Conservation (phyloP, 2,329 filamentous ascomycete species). For the Ustulina deusta region DNA sequence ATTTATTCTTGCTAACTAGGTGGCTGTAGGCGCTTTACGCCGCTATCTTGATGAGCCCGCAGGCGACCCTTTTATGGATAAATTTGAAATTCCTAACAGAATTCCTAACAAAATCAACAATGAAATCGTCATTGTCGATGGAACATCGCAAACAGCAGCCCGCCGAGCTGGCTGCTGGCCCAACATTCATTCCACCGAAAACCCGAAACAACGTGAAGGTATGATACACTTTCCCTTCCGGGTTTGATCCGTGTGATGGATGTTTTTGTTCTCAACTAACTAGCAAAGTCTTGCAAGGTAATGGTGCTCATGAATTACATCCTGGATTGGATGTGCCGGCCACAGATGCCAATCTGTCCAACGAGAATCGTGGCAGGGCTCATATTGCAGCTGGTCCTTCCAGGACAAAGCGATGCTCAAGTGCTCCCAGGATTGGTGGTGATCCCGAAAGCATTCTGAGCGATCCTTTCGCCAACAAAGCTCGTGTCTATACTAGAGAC, state of each 20-base stretch:
- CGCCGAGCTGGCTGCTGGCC: constrained; percentile 8
- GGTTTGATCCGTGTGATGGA: neutral
- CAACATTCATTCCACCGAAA: neutral
- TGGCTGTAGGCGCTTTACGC: constrained; percentile 1
- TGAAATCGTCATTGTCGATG: constrained; percentile 43
- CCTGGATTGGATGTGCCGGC: neutral
- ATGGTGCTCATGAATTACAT: neutral
- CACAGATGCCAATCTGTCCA: neutral
- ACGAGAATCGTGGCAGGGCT: neutral
- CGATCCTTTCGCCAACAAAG: neutral
- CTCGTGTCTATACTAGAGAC: constrained; percentile 27
- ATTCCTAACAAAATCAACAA: constrained; percentile 35
- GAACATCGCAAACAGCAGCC: constrained; percentile 38
- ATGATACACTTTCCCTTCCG: neutral
- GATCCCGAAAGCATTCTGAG: neutral
- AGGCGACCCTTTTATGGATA: constrained; percentile 33
- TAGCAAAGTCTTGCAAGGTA: neutral
- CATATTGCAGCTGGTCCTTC: neutral
- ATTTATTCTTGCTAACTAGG: neutral
- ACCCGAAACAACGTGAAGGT: neutral
- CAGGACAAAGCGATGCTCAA: constrained; percentile 21
- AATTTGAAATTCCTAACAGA: constrained; percentile 27
- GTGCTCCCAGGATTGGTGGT: constrained; percentile 32
- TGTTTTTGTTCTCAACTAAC: neutral
- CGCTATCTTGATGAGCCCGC: neutral